Percentiles rank a stretch among this genome's conserved stretches.
Conservation (phyloP, 2,329 filamentous ascomycete genomes). For the Cyphellophora europaea region DNA sequence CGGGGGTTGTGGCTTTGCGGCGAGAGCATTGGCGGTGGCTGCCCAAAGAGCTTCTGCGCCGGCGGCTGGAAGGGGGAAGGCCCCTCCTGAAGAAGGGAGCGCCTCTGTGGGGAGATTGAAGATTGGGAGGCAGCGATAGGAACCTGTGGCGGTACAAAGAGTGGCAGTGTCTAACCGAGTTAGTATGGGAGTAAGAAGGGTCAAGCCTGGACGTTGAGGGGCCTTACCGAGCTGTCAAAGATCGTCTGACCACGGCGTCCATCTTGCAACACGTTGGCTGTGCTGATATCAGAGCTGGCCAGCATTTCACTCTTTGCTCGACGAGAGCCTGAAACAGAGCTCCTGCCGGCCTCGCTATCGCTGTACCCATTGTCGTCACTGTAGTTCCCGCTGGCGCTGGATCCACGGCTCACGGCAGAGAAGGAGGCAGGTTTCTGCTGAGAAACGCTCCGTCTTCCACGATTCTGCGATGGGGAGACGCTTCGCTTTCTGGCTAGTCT, state of each 20-base stretch:
- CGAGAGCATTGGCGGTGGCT: slow-evolving; percentile 63
- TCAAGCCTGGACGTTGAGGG: slow-evolving; percentile 7
- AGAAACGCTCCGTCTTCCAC: slow-evolving; percentile 69
- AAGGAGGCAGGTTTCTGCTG: slow-evolving; percentile 64
- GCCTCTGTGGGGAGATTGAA: slow-evolving; percentile 87
- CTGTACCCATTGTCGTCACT: slow-evolving; percentile 76
- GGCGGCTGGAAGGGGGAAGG: slow-evolving; percentile 66
- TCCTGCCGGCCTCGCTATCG: slow-evolving; percentile 74
- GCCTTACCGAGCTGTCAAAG: slow-evolving; percentile 89
- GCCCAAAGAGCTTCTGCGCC: slow-evolving; percentile 66
- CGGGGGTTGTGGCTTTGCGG: slow-evolving; percentile 64
- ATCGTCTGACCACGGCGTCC: slow-evolving; percentile 91
- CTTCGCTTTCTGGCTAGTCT: slow-evolving; percentile 68
- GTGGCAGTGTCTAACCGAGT: slow-evolving; percentile 68
- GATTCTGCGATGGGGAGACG: slow-evolving; percentile 59
- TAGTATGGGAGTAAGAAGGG: slow-evolving; percentile 13
- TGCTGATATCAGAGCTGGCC: slow-evolving; percentile 91
- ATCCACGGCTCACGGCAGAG: slow-evolving; percentile 53
- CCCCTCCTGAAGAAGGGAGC: slow-evolving; percentile 62
- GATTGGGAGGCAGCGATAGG: slow-evolving; percentile 91
- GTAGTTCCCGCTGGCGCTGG: slow-evolving; percentile 47
- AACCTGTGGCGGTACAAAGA: slow-evolving; percentile 91
- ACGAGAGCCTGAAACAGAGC: slow-evolving; percentile 61
- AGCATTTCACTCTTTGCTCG: slow-evolving; percentile 74
- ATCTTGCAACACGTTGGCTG: slow-evolving; percentile 97